Evolutionary conservation across 2,329 filamentous ascomycete species (phyloP).

Genomic region (Fusarium mexicanum): DNA sequence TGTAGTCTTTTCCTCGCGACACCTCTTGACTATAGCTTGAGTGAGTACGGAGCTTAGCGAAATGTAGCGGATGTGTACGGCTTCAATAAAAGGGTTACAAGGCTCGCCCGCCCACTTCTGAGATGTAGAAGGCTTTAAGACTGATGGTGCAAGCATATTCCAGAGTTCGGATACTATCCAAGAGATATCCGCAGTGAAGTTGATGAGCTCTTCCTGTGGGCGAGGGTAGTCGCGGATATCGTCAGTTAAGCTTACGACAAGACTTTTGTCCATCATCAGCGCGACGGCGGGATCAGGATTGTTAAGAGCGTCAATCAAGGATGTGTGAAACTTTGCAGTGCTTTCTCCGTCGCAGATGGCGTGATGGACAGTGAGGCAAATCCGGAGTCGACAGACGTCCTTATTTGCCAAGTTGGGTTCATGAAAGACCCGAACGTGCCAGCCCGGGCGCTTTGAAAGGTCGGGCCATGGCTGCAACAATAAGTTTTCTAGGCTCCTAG

Average conservation of each 20-base stretch:
- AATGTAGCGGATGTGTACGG: background rate
- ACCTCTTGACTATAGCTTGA: background rate
- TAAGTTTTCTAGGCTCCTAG: background rate
- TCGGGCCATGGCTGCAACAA: background rate
- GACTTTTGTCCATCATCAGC: background rate
- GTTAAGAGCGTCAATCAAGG: background rate
- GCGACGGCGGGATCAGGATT: background rate
- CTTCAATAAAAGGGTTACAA: background rate
- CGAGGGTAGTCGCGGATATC: background rate
- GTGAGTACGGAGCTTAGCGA: background rate
- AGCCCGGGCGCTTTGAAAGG: background rate
- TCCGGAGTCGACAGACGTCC: accelerated
- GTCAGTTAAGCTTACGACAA: background rate
- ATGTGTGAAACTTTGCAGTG: background rate
- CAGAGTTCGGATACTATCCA: background rate
- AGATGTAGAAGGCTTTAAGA: background rate
- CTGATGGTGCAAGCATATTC: background rate
- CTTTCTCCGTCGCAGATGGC: background rate
- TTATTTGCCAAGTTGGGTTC: background rate
- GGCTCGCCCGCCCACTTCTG: background rate
- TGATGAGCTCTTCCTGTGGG: background rate
- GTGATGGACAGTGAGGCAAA: background rate
- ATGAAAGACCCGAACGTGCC: background rate
- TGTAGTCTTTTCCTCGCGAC: background rate
- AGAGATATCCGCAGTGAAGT: background rate